These are phyloP conservation scores for Phytophthora vignae DNA, from an alignment of 352 stramenopile species.

Conservation along the genomic window DNA sequence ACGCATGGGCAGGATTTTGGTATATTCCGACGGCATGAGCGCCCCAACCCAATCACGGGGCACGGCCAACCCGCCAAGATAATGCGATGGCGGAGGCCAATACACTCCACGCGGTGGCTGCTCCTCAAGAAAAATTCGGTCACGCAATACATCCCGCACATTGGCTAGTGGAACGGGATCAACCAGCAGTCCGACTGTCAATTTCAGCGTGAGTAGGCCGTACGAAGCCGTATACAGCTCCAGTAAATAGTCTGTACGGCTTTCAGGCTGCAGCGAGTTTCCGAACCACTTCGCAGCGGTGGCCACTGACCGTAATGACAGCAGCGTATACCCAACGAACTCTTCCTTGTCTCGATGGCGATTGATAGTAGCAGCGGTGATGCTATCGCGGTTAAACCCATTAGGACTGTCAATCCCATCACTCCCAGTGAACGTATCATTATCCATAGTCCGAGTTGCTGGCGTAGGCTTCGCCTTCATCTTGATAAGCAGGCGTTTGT, in stretches of 20 bases:
- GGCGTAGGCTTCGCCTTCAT: constrained; percentile 51
- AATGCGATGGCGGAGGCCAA: constrained; percentile 65
- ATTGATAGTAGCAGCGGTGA: background rate
- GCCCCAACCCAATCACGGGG: constrained; percentile 73
- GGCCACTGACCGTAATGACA: constrained; percentile 65
- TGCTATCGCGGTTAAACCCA: background rate
- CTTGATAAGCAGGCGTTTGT: constrained; percentile 76
- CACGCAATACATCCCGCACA: constrained; percentile 61
- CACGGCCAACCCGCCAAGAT: constrained; percentile 51
- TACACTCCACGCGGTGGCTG: constrained; percentile 53
- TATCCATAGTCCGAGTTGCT: constrained; percentile 1
- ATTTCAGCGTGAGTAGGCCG: constrained; percentile 75
- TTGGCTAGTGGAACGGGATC: constrained; percentile 63
- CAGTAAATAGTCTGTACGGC: constrained; percentile 68
- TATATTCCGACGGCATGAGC: constrained; percentile 77
- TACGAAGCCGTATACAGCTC: constrained; percentile 68
- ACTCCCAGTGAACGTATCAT: background rate
- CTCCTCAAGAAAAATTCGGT: constrained; percentile 64
- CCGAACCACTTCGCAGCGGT: constrained; percentile 67
- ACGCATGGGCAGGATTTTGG: constrained; percentile 59
- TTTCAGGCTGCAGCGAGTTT: constrained; percentile 58
- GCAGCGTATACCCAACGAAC: constrained; percentile 62
- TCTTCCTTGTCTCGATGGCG: constrained; percentile 27
- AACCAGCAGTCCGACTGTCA: constrained; percentile 75
- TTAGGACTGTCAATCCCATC: background rate